These are phyloP conservation scores for Sporothrix euskadiensis DNA, from an alignment of 2,329 filamentous ascomycete species.

Conservation along the genomic window DNA sequence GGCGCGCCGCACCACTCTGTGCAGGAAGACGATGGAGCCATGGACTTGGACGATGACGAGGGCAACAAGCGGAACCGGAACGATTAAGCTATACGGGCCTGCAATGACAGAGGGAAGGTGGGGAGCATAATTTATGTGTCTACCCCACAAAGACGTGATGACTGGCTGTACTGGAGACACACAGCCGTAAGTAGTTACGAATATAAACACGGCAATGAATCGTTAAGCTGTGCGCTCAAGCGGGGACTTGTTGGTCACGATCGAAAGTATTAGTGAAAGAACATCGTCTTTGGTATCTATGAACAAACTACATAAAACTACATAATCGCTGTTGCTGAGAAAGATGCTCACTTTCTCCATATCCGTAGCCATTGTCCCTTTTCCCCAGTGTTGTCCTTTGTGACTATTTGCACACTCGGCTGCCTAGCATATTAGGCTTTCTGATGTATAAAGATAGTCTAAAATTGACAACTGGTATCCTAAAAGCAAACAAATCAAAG, in stretches of 20 bases:
- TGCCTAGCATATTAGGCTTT: background rate
- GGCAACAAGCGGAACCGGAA: constrained; percentile 55
- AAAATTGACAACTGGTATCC: constrained; percentile 29
- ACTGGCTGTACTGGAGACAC: background rate
- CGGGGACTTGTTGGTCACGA: background rate
- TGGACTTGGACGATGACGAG: constrained; percentile 57
- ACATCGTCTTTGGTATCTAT: background rate
- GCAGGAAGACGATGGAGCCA: constrained; percentile 43
- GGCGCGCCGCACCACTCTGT: constrained; percentile 39
- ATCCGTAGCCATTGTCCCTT: background rate
- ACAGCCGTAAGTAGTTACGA: background rate
- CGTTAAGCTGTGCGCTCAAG: no score
- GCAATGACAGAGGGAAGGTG: background rate
- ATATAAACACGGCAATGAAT: background rate
- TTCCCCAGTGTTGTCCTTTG: background rate
- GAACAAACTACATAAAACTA: constrained; percentile 16
- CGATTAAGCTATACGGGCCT: constrained; percentile 39
- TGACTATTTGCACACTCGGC: background rate
- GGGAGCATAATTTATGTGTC: background rate
- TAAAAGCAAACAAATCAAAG: constrained; percentile 27
- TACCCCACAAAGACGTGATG: background rate
- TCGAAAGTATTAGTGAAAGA: background rate
- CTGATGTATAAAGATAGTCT: background rate
- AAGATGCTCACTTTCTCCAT: background rate
- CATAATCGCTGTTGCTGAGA: background rate